phyloP scores from a whole-genome alignment of 148 eudicot species.

The Beta vulgaris region DNA sequence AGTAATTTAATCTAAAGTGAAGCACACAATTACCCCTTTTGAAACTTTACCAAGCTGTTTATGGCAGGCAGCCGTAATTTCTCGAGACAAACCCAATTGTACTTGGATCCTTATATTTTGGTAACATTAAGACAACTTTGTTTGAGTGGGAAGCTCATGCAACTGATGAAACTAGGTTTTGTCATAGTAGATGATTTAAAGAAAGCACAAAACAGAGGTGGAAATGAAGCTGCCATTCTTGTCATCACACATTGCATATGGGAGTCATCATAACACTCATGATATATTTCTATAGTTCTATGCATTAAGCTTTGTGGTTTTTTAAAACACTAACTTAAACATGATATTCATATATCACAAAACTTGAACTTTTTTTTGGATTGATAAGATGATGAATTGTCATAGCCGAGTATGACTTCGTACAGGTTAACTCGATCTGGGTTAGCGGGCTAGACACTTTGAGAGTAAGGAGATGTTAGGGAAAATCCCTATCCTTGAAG shows the following conservation, averaged over 20 bases:
- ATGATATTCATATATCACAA: too few relatives aligned
- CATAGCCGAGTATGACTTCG: too few relatives aligned
- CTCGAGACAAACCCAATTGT: constrained; percentile 31
- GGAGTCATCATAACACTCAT: constrained; percentile 23
- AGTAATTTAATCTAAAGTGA: constrained; percentile 4
- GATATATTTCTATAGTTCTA: too few relatives aligned
- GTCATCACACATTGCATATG: constrained; percentile 10
- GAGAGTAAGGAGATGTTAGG: too few relatives aligned
- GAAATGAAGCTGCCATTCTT: not conserved
- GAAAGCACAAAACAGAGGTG: constrained; percentile 5
- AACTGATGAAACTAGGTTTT: not conserved
- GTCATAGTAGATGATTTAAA: constrained; percentile 1
- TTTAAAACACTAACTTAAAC: too few relatives aligned
- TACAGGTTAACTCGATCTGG: too few relatives aligned
- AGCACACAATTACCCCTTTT: constrained; percentile 1
- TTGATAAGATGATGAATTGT: too few relatives aligned
- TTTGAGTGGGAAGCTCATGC: constrained; percentile 1
- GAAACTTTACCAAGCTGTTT: not conserved
- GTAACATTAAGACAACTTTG: not conserved
- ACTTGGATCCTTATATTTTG: not conserved
- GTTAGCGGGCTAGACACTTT: too few relatives aligned
- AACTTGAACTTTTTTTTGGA: too few relatives aligned
- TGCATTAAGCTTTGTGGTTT: too few relatives aligned
- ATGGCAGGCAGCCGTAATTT: constrained; percentile 24
- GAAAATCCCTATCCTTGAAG: too few relatives aligned